Evolutionary conservation across 2,329 filamentous ascomycete genomes (phyloP).

Genomic region (Apiospora rasikravindrae): DNA sequence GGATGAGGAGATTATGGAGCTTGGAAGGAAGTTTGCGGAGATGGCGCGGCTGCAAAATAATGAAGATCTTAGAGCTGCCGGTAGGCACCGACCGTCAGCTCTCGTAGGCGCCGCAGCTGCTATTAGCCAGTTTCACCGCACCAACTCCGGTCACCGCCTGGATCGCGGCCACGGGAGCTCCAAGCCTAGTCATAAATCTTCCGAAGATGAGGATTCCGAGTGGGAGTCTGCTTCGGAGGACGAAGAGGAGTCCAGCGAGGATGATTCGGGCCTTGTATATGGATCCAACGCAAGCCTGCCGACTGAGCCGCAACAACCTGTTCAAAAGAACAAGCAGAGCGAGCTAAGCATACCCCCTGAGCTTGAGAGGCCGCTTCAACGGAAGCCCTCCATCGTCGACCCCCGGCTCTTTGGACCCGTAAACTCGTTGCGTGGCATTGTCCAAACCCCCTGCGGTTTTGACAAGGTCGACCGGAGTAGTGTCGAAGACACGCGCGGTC

Average conservation of each 20-base stretch:
- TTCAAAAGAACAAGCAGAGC: constrained; percentile 20
- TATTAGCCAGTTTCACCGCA: constrained; percentile 47
- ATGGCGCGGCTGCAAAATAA: constrained; percentile 57
- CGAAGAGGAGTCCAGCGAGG: constrained; percentile 47
- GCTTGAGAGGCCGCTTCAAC: constrained; percentile 33
- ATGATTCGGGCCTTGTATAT: constrained; percentile 50
- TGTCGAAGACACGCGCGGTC: constrained; percentile 42
- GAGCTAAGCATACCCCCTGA: constrained; percentile 30
- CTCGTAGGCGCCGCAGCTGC: constrained; percentile 47
- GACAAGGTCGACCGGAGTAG: constrained; percentile 44
- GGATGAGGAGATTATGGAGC: constrained; percentile 62
- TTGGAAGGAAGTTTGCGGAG: constrained; percentile 60
- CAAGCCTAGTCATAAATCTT: constrained; percentile 44
- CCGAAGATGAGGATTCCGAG: constrained; percentile 50
- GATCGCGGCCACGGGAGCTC: constrained; percentile 48
- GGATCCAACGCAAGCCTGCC: constrained; percentile 41
- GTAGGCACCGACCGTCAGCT: constrained; percentile 44
- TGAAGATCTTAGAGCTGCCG: constrained; percentile 52
- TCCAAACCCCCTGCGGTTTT: constrained; percentile 62
- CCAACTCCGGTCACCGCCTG: constrained; percentile 42
- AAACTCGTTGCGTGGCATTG: constrained; percentile 64
- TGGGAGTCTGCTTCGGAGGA: constrained; percentile 63
- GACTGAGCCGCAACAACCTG: constrained; percentile 20
- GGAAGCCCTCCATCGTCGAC: constrained; percentile 56
- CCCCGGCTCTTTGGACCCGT: constrained; percentile 63